A percentile compares a stretch with the other conserved stretches of the same genome.
phyloP scores from a whole-genome alignment of 2,329 filamentous ascomycete genomes.

The Zymoseptoria passerinii region DNA sequence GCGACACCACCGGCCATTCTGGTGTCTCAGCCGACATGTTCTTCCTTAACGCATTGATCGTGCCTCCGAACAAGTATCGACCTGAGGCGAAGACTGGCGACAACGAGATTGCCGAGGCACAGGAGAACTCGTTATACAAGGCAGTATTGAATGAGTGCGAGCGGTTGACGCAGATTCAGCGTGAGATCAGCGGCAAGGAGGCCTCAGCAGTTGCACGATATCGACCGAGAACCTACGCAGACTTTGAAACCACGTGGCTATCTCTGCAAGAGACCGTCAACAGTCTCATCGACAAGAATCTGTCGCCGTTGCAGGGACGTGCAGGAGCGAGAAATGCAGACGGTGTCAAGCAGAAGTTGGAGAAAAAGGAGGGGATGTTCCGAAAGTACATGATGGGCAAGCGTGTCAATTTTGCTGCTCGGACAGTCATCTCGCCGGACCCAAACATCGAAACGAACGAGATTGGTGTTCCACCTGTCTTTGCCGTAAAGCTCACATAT shows the following conservation, averaged over 20 bases:
- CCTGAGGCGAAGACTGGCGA: constrained; percentile 77
- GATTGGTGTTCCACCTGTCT: constrained; percentile 96
- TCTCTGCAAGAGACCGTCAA: constrained; percentile 85
- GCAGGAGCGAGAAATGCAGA: constrained; percentile 75
- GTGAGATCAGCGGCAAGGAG: constrained; percentile 50
- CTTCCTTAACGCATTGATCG: constrained; percentile 76
- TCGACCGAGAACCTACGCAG: constrained; percentile 56
- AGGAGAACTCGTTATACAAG: constrained; percentile 83
- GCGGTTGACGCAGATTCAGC: constrained; percentile 63
- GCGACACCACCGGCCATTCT: constrained; percentile 10
- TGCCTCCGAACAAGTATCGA: constrained; percentile 86
- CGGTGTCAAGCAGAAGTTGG: constrained; percentile 93
- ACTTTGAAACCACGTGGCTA: constrained; percentile 74
- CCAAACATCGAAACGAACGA: constrained; percentile 99
- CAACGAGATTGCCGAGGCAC: constrained; percentile 74
- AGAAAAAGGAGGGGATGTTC: constrained; percentile 98
- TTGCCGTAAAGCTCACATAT: constrained; percentile 91
- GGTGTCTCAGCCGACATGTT: constrained; percentile 63
- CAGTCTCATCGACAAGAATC: constrained; percentile 80
- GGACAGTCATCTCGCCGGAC: constrained; percentile 95
- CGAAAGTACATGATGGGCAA: constrained; percentile 99
- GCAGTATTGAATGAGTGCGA: constrained; percentile 69
- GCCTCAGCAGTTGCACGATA: constrained; percentile 34
- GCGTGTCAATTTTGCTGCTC: constrained; percentile 94
- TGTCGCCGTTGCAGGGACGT: constrained; percentile 71